These are phyloP conservation scores for Aspergillus puulaauensis DNA, from an alignment of 2,329 filamentous ascomycete genomes.

Conservation along the genomic window DNA sequence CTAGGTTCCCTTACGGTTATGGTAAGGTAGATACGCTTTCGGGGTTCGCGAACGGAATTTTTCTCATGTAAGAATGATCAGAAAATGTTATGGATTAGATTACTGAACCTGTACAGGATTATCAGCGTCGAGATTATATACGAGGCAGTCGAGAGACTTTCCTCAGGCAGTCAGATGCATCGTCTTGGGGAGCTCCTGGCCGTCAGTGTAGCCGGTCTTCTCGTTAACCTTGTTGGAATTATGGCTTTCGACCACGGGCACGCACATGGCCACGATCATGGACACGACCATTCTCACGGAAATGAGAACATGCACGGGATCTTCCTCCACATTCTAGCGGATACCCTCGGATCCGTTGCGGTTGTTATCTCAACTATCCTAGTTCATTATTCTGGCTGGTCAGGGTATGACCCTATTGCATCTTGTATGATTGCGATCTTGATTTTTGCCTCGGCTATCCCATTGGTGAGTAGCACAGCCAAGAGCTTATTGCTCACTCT, in stretches of 20 bases:
- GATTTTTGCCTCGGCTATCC: slow-evolving; percentile 89
- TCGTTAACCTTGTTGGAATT: slow-evolving; percentile 91
- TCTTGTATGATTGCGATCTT: slow-evolving; percentile 91
- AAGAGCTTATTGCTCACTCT: slow-evolving; percentile 80
- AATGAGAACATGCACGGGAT: slow-evolving; percentile 99
- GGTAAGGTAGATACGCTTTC: slow-evolving; percentile 96
- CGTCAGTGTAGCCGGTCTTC: slow-evolving; percentile 80
- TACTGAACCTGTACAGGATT: slow-evolving; percentile 55
- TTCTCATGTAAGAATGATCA: slow-evolving; percentile 68
- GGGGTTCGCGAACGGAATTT: slow-evolving; percentile 93
- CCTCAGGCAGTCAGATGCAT: slow-evolving; percentile 80
- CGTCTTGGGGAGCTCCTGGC: slow-evolving; percentile 82
- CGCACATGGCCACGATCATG: slow-evolving; percentile 50
- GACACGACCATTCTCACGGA: slow-evolving; percentile 60
- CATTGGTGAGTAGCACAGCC: slow-evolving; percentile 81
- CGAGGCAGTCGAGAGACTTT: slow-evolving; percentile 84
- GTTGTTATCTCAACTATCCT: slow-evolving; percentile 89
- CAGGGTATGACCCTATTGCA: slow-evolving; percentile 90
- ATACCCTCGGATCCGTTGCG: slow-evolving; percentile 89
- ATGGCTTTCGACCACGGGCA: slow-evolving; percentile 73
- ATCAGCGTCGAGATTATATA: slow-evolving; percentile 96
- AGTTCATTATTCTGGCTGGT: slow-evolving; percentile 85
- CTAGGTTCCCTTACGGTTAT: slow-evolving; percentile 89
- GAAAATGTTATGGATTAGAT: background rate
- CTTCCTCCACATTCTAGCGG: slow-evolving; percentile 90